phyloP scores from a whole-genome alignment of 2,329 filamentous ascomycete species.

The Aspergillus aculeatinus region DNA sequence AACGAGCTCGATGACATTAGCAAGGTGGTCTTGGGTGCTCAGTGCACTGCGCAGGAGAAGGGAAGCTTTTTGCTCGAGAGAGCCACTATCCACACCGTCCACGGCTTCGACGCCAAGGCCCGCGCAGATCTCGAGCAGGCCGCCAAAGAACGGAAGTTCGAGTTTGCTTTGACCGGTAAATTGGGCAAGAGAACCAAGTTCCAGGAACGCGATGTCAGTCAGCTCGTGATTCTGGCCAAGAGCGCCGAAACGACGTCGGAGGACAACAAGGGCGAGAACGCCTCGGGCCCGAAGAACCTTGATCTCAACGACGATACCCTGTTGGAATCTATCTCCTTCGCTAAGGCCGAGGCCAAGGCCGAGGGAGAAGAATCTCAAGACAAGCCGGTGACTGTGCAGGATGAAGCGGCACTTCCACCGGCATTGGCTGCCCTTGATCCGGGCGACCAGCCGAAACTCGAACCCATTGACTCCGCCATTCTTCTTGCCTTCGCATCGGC shows the following conservation, averaged over 20 bases:
- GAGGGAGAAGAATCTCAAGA: conserved; percentile 43
- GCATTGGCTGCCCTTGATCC: conserved; percentile 67
- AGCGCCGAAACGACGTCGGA: conserved; percentile 52
- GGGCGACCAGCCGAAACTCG: conserved; percentile 76
- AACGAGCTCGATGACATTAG: conserved; percentile 56
- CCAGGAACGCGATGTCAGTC: conserved; percentile 60
- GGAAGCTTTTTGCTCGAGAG: conserved; percentile 77
- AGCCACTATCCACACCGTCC: conserved; percentile 77
- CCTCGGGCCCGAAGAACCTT: conserved; percentile 63
- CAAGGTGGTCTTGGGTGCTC: conserved; percentile 32
- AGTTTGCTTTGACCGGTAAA: conserved; percentile 79
- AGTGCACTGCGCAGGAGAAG: conserved; percentile 49
- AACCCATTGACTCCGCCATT: conserved; percentile 84
- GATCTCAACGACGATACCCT: conserved; percentile 90
- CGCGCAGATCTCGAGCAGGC: conserved; percentile 69
- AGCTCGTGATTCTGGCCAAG: conserved; percentile 85
- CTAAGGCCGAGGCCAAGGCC: conserved; percentile 57
- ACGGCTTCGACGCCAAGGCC: conserved; percentile 77
- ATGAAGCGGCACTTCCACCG: conserved; percentile 56
- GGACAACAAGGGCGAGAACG: conserved; percentile 25
- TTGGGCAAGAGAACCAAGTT: conserved; percentile 65
- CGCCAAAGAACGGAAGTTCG: conserved; percentile 65
- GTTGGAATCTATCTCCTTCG: conserved; percentile 81
- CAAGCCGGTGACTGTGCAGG: conserved; percentile 38
- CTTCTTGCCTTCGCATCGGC: conserved; percentile 77